A percentile compares a stretch with the other conserved stretches of the same genome.
Evolutionary conservation across 148 eudicot genomes (phyloP).

Genomic region (Rhododendron mucronatum): DNA sequence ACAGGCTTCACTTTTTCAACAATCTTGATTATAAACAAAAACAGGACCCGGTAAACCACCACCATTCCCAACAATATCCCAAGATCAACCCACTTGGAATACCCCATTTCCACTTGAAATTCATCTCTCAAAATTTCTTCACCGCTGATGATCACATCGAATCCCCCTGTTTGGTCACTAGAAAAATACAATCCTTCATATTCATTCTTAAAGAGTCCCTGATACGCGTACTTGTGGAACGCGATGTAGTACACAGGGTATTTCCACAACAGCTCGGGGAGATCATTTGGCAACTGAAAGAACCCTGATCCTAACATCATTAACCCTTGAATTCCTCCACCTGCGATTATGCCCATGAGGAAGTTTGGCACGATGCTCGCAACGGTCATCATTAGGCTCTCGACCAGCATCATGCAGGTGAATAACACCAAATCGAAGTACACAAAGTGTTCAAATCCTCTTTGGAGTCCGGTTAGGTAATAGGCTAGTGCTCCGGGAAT

Average conservation of each 20-base stretch:
- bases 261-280: background rate
- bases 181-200: background rate
- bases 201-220: background rate
- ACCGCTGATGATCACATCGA: background rate
- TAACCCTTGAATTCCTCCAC: background rate
- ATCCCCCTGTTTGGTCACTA: background rate
- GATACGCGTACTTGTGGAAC: background rate
- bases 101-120: conserved; percentile 31
- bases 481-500: background rate
- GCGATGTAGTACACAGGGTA: background rate
- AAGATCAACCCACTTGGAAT: conserved; percentile 50
- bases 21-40: conserved; percentile 27
- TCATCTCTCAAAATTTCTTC: conserved; percentile 13
- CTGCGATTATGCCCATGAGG: background rate
- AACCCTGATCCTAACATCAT: background rate
- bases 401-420: background rate
- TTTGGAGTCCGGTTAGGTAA: background rate
- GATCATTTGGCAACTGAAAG: background rate
- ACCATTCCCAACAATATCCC: conserved; percentile 38
- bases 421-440: background rate
- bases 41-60: conserved; percentile 31
- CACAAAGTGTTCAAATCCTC: background rate
- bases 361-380: background rate
- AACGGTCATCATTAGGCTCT: background rate
- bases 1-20: conserved; percentile 18